Conservation (phyloP, 768 basidiomycete genomes). For the Hemileccinum impolitum region DNA sequence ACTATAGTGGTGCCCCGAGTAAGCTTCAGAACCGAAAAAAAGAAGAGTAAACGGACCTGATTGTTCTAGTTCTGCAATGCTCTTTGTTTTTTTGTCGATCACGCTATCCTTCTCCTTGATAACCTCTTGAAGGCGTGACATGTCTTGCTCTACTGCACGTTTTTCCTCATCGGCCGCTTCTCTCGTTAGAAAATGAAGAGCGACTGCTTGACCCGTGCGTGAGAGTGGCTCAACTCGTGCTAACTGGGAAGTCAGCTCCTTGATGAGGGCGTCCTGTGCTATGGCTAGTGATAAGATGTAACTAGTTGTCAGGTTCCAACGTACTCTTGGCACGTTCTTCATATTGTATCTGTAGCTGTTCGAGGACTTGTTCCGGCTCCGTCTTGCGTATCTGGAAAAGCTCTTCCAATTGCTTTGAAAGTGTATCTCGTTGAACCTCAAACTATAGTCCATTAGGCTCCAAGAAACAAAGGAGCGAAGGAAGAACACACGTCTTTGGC, state of each 20-base stretch:
- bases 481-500: conserved; percentile 20
- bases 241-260: conserved; percentile 50
- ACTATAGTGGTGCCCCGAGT: conserved; percentile 35
- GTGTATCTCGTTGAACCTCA: conserved; percentile 41
- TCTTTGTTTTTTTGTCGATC: conserved; percentile 43
- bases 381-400: conserved; percentile 54
- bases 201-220: conserved; percentile 44
- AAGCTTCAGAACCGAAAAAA: not conserved
- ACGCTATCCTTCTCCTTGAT: conserved; percentile 42
- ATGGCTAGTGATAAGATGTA: conserved; percentile 8
- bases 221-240: conserved; percentile 54
- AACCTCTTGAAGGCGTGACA: conserved; percentile 40
- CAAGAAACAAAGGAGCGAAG: not conserved
- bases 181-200: conserved; percentile 66
- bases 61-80: conserved; percentile 46
- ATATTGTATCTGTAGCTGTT: conserved; percentile 47
- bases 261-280: conserved; percentile 53
- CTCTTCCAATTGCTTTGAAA: conserved; percentile 59
- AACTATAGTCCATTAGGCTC: conserved; percentile 15
- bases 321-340: conserved; percentile 53
- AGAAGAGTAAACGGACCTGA: conserved; percentile 38
- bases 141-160: conserved; percentile 46
- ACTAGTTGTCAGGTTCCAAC: conserved; percentile 3
- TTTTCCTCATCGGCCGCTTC: conserved; percentile 73
- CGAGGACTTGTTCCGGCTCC: conserved; percentile 58